Evolutionary conservation across 495 filamentous ascomycete species (phyloP).

Genomic region (Penicillium crystallinum): DNA sequence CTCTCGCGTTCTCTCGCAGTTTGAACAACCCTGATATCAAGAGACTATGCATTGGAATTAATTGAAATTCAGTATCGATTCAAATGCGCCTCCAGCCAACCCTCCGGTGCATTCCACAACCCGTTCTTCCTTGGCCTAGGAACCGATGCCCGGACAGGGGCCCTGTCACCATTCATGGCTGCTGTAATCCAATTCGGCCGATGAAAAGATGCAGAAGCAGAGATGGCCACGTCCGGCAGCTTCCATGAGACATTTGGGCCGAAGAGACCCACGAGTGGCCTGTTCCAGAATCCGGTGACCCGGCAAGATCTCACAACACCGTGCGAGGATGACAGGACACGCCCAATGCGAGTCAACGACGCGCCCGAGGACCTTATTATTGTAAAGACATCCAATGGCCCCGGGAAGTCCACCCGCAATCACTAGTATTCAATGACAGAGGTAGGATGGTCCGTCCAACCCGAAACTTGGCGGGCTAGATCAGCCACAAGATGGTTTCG

Average conservation of each 20-base stretch:
- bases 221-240: constrained; percentile 22
- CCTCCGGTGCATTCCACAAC: constrained; percentile 27
- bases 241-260: constrained; percentile 29
- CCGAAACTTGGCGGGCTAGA: constrained; percentile 24
- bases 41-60: neutral
- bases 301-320: constrained; percentile 26
- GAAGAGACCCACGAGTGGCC: constrained; percentile 24
- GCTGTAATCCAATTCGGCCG: constrained; percentile 22
- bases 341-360: constrained; percentile 14
- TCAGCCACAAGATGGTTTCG: constrained; percentile 21
- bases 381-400: constrained; percentile 16
- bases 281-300: constrained; percentile 32
- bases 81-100: constrained; percentile 4
- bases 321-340: constrained; percentile 25
- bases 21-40: neutral
- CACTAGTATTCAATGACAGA: constrained; percentile 4
- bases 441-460: constrained; percentile 15
- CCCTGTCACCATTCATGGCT: constrained; percentile 19
- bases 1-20: too few species aligned
- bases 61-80: neutral
- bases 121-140: constrained; percentile 18
- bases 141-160: constrained; percentile 20
- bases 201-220: constrained; percentile 19
- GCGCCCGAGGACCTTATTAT: constrained; percentile 7
- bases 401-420: constrained; percentile 9